Evolutionary conservation across 1,284 basidiomycete species (phyloP), one percentile per base, ranked within the genome.

Genomic region (Omphalotus olearius): DNA sequence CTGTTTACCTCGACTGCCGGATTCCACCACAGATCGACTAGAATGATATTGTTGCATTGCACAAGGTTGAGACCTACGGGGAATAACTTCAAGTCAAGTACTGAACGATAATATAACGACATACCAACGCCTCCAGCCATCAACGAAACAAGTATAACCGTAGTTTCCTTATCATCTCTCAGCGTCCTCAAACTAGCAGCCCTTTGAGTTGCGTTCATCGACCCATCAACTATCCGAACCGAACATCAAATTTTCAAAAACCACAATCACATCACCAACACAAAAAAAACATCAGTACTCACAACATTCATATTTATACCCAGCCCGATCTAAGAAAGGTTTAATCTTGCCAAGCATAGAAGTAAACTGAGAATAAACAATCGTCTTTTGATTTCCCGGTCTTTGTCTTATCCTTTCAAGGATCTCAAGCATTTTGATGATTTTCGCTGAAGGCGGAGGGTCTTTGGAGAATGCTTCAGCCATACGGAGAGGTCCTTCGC

Each of bases 11-110:
- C 72, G 6, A 74, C 59, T 1, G 73, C 73, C 4, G 73, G 74
- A 57, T 78, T 79, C 75, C 80, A 83, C 82, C 82, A 85, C 17
- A 82, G 59, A 57, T 82, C 80, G 57, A 76, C 69, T 10, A 83
- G 61, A 46, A 82, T 73, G 35, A 82, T 79, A 47, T 78, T 74
- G 60, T 79, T 80, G 64, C 82, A 84, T 59, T 72, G 74, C 0
- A 80, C 83, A 52, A 86, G 59, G 59, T 86, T 86, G 17, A 86
- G 68, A 36, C 82, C 80, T 64, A 61, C 16, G 43, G 2, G 26
- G 33, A 18, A 36, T 4, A 28, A 5, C 4, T 28, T 28, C 26
- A 5, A 45, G 18, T 25, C 9, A 18, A 38, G 23, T n/a, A n/a
- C n/a, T 20, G 2, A 11, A 17, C 7, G 6, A 30, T 18, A 37